Conservation (phyloP, 2,329 filamentous ascomycete species). For the Fusarium setosum region DNA sequence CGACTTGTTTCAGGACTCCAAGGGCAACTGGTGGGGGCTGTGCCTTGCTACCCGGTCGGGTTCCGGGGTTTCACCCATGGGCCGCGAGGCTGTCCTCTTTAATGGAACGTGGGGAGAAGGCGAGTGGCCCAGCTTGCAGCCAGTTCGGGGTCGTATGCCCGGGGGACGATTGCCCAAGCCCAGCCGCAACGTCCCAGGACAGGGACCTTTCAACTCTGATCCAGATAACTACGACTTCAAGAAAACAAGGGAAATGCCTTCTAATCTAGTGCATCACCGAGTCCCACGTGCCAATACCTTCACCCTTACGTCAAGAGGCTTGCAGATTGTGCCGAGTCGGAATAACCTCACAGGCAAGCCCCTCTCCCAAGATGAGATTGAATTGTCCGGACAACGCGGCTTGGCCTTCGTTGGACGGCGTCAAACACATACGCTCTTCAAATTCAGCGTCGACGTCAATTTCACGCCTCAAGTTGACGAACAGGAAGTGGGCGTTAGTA, state of each 20-base stretch:
- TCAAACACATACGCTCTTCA: slow-evolving; percentile 22
- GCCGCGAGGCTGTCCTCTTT: slow-evolving; percentile 57
- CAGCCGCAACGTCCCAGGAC: slow-evolving; percentile 1
- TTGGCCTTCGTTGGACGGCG: slow-evolving; percentile 26
- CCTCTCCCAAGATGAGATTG: slow-evolving; percentile 2
- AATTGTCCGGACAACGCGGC: slow-evolving; percentile 11
- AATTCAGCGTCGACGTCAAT: slow-evolving; percentile 17
- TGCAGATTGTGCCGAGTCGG: slow-evolving; percentile 12
- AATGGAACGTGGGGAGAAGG: slow-evolving; percentile 61
- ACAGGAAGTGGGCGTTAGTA: slow-evolving; percentile 18
- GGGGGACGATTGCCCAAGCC: slow-evolving; percentile 33
- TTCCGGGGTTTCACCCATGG: slow-evolving; percentile 53
- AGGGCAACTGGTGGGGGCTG: slow-evolving; percentile 60
- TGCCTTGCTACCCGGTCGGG: slow-evolving; percentile 47
- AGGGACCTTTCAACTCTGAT: slow-evolving; percentile 17
- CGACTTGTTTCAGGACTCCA: slow-evolving; percentile 46
- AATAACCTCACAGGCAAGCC: slow-evolving; percentile 12
- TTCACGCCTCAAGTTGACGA: background rate
- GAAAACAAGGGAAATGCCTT: background rate
- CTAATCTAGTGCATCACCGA: slow-evolving; percentile 19
- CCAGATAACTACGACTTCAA: slow-evolving; percentile 11
- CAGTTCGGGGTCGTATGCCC: slow-evolving; percentile 44
- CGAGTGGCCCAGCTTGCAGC: slow-evolving; percentile 59
- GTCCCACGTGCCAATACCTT: slow-evolving; percentile 8
- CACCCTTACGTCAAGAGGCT: background rate